Base-by-base conservation (phyloP, 2,329 filamentous ascomycete genomes). In the Beauveria australis region DNA sequence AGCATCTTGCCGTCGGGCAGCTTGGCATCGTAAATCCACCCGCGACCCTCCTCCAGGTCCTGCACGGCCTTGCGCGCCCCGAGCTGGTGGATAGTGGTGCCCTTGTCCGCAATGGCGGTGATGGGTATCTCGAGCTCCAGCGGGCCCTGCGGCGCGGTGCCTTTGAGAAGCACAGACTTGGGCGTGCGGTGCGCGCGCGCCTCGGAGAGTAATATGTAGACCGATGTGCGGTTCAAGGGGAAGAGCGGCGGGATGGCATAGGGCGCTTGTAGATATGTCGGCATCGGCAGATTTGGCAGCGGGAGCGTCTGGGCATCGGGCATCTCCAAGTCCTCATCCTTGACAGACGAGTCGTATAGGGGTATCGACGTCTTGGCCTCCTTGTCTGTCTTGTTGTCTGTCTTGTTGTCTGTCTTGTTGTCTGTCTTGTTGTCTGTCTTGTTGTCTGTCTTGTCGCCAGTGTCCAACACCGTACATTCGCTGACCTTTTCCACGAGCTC, bases 31-130 rank as follows among this genome's bases (percentile, higher is more conserved):
- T 72, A 73, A 41, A 87, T 73, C 86, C 88, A 91, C 14, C 88
- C 88, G 26, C 86, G 79, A 0, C 84, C 83, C 68, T 89, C 81
- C 70, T 92, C 88, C 0, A 92, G 79, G 64, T 91, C 89, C 52
- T 82, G 76, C 18, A 87, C 78, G 2, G 85, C 84, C 69, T 87
- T 89, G 59, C 83, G 83, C 0, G 86, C 87, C 1, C 87, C 87
- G 0, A 92, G 82, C 65, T 89, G 85, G 68, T 91, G 88, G 47
- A 91, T 81, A 0, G 81, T 87, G 56, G 82, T 73, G 3, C 77
- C 78, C 37, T 73, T 75, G 0, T 73, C 68, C 0, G 76, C 65
- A 0, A 83, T 70, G 3, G 76, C 66, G 2, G 81, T 77, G 43
- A 91, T 76, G 0, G 87, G 86, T 14, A 92, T 86, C 47, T 83